These are phyloP conservation scores for Phaeolepiota aurea DNA, from an alignment of 768 basidiomycete genomes.

Conservation along the genomic window DNA sequence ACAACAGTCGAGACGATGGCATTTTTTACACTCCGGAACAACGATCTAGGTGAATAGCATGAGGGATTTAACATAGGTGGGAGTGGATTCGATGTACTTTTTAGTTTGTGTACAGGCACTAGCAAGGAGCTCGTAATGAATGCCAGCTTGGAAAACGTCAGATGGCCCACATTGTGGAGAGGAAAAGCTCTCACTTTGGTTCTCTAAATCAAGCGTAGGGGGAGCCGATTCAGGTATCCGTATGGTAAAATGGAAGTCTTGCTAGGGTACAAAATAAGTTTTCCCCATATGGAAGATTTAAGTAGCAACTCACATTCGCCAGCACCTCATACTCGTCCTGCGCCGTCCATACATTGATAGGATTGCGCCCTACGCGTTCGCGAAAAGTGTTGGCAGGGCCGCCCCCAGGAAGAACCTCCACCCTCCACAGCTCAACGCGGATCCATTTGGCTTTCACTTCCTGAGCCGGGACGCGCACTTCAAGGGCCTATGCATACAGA, in stretches of 20 bases:
- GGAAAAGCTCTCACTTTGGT: constrained; percentile 41
- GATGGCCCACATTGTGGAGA: too few relatives aligned
- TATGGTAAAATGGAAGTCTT: constrained; percentile 85
- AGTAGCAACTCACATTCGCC: constrained; percentile 45
- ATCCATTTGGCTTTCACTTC: constrained; percentile 91
- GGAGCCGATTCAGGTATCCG: constrained; percentile 91
- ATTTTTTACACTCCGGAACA: constrained; percentile 75
- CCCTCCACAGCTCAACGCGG: constrained; percentile 83
- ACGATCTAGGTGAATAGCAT: constrained; percentile 39
- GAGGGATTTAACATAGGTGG: neutral
- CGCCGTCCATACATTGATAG: constrained; percentile 77
- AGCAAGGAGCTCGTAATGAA: constrained; percentile 86
- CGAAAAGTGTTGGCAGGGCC: constrained; percentile 63
- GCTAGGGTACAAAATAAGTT: constrained; percentile 34
- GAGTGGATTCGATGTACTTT: constrained; percentile 39
- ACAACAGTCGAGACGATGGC: constrained; percentile 59
- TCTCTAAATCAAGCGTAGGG: constrained; percentile 74
- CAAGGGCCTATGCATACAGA: constrained; percentile 54
- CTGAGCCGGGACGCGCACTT: constrained; percentile 66
- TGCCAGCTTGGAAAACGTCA: constrained; percentile 46
- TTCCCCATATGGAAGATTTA: neutral
- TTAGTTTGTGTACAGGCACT: constrained; percentile 83
- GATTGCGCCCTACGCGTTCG: constrained; percentile 76
- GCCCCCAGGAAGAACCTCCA: constrained; percentile 75
- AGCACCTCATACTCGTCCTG: constrained; percentile 66